Evolutionary conservation across 1,284 basidiomycete genomes (phyloP), one percentile per base, ranked within the genome.

Genomic region (Hemileia vastatrix): DNA sequence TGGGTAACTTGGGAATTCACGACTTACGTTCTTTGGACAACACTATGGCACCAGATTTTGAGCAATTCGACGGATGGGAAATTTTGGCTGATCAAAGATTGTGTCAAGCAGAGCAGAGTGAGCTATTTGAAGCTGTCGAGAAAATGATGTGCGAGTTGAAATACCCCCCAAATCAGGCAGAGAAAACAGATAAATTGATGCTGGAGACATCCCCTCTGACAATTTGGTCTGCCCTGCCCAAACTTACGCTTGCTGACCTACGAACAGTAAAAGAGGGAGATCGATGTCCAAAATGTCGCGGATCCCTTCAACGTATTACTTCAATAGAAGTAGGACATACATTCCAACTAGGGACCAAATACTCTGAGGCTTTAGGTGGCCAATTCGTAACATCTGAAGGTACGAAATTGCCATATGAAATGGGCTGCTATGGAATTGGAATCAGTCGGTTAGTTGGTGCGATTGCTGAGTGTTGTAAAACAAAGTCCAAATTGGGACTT

Each of bases 361-460:
- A 77, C 62, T 72, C 72, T 2, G 65, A 67, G 5, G 64, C 74
- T 9, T 70, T 77, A 6, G 64, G 70, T 11, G 48, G 57, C 18
- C 67, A 62, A 0, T 74, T 71, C 48, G 45, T 21, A 5, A 51
- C 58, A 6, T 44, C 31, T 9, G 63, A 49, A 15, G 58, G 56
- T 23, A 67, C 67, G 13, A 68, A 48, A 47, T 51, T 32, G 24
- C 70, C 71, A 1, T 69, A 76, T 53, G 71, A 77, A 56, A 77
- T 77, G 76, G 76, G 76, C 0, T 77, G 76, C 57, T 77, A 76
- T 43, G 76, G 76, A 9, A 75, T 77, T 9, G 76, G 76, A 6
- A 70, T 77, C 1, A 72, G 73, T 15, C 66, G 76, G 1, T 69
- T 77, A 6, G 44, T 77, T 2, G 76, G 76, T 19, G 70, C 72